phyloP scores from a whole-genome alignment of 164 flowering plant species.

The Chimonanthus praecox region DNA sequence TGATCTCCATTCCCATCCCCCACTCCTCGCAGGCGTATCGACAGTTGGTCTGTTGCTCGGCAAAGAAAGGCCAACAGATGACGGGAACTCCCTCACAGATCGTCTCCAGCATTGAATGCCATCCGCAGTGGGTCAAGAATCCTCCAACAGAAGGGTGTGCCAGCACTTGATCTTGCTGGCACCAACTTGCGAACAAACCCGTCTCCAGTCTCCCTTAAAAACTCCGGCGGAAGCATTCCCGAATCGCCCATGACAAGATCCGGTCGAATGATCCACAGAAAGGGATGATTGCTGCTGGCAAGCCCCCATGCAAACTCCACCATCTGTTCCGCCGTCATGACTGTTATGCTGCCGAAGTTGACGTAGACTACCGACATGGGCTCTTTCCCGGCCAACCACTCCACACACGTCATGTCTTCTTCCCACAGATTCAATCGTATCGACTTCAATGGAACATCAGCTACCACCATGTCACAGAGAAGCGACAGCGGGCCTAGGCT shows the following conservation, averaged over 20 bases:
- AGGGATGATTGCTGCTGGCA: too few species aligned
- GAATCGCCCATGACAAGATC: neutral
- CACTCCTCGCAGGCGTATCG: constrained; percentile 16
- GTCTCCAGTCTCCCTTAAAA: constrained; percentile 3
- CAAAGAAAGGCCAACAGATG: constrained; percentile 32
- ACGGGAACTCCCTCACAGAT: constrained; percentile 23
- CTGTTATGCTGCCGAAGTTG: too few species aligned
- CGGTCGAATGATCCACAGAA: neutral
- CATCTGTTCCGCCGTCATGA: too few species aligned
- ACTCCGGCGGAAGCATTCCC: constrained; percentile 9
- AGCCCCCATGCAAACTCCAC: too few species aligned
- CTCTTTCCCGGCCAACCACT: too few species aligned
- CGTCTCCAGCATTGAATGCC: constrained; percentile 32
- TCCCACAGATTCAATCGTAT: too few species aligned
- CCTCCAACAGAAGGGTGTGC: constrained; percentile 30
- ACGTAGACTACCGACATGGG: too few species aligned
- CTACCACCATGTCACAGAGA: too few species aligned
- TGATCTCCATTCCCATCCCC: constrained; percentile 26
- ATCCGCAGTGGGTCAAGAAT: constrained; percentile 34
- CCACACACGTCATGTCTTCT: too few species aligned
- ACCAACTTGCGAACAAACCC: constrained; percentile 24
- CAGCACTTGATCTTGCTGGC: constrained; percentile 34
- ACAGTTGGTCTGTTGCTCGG: constrained; percentile 23
- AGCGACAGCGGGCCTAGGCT: too few species aligned
- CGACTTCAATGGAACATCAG: too few species aligned